Evolutionary conservation across 352 stramenopile species (phyloP).

Genomic region (Plasmopara halstedii): DNA sequence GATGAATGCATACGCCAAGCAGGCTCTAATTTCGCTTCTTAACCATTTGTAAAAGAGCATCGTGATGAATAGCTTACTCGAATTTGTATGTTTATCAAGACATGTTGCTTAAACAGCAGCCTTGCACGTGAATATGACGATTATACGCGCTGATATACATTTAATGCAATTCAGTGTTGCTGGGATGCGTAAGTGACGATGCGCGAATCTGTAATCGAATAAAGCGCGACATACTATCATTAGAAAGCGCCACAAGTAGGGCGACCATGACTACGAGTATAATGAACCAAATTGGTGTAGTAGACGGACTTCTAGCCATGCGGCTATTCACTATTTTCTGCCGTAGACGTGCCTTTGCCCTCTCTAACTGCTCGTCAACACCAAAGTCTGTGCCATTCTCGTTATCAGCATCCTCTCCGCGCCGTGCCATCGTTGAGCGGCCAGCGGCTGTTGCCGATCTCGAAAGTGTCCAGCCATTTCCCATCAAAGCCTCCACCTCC

Average conservation of each 20-base stretch:
- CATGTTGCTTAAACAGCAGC: too few species aligned
- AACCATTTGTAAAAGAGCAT: too few species aligned
- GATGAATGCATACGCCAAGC: constrained; percentile 47
- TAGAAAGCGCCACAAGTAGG: constrained; percentile 58
- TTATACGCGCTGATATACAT: too few species aligned
- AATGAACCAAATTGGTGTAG: constrained; percentile 42
- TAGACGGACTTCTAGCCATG: constrained; percentile 19
- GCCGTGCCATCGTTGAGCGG: constrained; percentile 17
- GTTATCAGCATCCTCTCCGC: constrained; percentile 27
- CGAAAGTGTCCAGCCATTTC: constrained; percentile 39
- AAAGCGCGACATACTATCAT: constrained; percentile 46
- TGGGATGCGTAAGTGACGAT: not conserved
- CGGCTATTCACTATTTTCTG: constrained; percentile 32
- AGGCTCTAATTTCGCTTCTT: constrained; percentile 36
- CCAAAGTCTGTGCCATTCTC: constrained; percentile 37
- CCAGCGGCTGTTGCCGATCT: not conserved
- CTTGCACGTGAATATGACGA: not conserved
- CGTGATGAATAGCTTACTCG: too few species aligned
- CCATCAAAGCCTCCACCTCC: constrained; percentile 42
- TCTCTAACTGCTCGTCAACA: constrained; percentile 21
- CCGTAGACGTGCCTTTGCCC: constrained; percentile 31
- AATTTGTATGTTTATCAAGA: too few species aligned
- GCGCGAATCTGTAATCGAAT: constrained; percentile 21
- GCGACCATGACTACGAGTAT: constrained; percentile 41
- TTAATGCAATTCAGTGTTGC: too few species aligned